phyloP scores from a whole-genome alignment of 78 protist genomes.

The Cavenderia fasciculata region DNA sequence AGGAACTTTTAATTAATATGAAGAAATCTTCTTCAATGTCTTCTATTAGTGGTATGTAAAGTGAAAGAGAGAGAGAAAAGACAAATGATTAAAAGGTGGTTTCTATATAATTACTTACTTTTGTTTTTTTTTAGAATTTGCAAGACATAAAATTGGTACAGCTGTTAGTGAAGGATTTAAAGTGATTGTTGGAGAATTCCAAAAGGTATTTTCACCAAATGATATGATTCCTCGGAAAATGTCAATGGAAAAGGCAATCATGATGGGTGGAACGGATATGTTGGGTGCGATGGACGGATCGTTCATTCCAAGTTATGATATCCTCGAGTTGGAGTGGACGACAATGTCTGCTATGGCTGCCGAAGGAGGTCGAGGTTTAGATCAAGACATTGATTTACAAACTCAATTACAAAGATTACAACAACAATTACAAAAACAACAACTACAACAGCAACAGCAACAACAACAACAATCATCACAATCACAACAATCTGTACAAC shows the following conservation, averaged over 20 bases:
- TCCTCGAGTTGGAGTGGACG: slow-evolving; percentile 2
- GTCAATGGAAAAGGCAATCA: slow-evolving; percentile 34
- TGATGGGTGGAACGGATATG: slow-evolving; percentile 24
- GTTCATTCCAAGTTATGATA: slow-evolving; percentile 36
- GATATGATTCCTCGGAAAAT: slow-evolving; percentile 22
- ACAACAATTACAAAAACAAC: not conserved
- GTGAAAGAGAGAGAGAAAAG: not conserved
- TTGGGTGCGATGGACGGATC: slow-evolving; percentile 22
- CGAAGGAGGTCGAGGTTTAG: too few species aligned
- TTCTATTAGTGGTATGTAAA: slow-evolving; percentile 47
- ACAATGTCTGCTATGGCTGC: too few species aligned
- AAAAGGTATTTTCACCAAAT: slow-evolving; percentile 72
- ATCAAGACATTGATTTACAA: not conserved
- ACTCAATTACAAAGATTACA: not conserved
- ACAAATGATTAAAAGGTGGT: not conserved
- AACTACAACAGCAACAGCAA: not conserved
- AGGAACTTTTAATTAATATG: slow-evolving; percentile 50
- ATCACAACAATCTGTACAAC: not conserved
- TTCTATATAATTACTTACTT: not conserved
- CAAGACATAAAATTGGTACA: slow-evolving; percentile 68
- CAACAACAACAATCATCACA: not conserved
- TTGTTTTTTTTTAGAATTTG: slow-evolving; percentile 15
- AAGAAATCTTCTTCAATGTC: slow-evolving; percentile 67
- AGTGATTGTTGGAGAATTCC: slow-evolving; percentile 74
- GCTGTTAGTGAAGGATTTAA: slow-evolving; percentile 68